phyloP scores from a whole-genome alignment of 2,329 filamentous ascomycete genomes.

The Ascochyta fabae region DNA sequence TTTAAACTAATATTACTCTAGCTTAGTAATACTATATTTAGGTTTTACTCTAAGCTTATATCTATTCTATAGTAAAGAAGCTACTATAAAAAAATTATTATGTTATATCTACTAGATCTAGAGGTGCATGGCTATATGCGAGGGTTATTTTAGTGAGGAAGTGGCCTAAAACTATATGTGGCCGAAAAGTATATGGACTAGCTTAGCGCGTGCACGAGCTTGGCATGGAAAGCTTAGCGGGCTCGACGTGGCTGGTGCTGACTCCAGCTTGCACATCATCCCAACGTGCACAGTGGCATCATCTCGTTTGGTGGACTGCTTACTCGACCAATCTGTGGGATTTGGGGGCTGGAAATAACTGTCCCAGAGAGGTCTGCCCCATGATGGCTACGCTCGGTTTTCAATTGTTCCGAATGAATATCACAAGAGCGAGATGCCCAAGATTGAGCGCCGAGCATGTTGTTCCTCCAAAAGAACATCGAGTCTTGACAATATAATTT shows the following conservation, averaged over 20 bases:
- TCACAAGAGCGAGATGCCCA: neutral
- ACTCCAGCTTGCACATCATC: conserved; percentile 1
- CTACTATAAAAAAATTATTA: too few relatives aligned
- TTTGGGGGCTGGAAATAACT: neutral
- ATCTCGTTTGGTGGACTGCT: neutral
- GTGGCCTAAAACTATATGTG: too few relatives aligned
- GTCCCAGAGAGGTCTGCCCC: too few relatives aligned
- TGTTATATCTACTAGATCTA: too few relatives aligned
- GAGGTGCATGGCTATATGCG: too few relatives aligned
- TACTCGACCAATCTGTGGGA: neutral
- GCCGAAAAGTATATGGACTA: too few relatives aligned
- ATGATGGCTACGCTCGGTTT: too few relatives aligned
- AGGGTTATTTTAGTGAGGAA: too few relatives aligned
- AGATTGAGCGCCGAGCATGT: neutral
- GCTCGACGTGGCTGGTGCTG: conserved; percentile 1
- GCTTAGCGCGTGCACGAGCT: conserved; percentile 11
- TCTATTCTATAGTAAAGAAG: too few relatives aligned
- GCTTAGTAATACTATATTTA: too few relatives aligned
- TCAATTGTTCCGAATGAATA: neutral
- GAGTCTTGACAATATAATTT: neutral
- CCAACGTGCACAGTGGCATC: neutral
- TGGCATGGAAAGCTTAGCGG: conserved; percentile 3
- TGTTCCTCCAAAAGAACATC: neutral
- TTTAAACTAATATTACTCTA: too few relatives aligned
- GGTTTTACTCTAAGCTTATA: too few relatives aligned